Evolutionary conservation across 306 rosid genomes (phyloP), one percentile per base, ranked within the genome.

Genomic region (Quercus agrifolia): DNA sequence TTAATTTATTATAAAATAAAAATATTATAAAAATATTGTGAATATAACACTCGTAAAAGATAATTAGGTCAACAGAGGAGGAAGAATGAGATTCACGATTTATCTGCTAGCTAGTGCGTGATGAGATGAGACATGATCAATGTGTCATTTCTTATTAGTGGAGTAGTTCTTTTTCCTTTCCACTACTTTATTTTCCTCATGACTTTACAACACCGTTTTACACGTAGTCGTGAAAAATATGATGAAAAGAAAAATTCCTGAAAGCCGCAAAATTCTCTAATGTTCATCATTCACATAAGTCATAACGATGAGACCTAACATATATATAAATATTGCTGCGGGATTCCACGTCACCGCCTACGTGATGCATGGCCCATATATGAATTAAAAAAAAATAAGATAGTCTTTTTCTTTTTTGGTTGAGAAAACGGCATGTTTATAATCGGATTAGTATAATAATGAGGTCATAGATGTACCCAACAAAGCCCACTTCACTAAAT

Each of bases 311-410:
- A 57, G 38, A 31, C 8, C 10, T 2, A 18, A 18, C 8, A 17
- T 6, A 4, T 18, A 56, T 19, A 56, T 56, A 56, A 17, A 64
- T 25, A 57, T 73, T 66, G 44, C 3, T 12, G 55, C 56, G 75
- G 85, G 72, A 56, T 78, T 85, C 85, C 85, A 75, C 80, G 87
- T 86, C 87, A 74, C 70, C 74, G 55, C 77, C 19, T 19, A 1
- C 79, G 86, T 76, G 85, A 63, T 35, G 78, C 86, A 63, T 35
- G 78, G 52, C 3, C 27, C 41, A 4, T 14, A 25, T 38, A 8
- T n/a, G 57, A 41, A 38, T 72, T 49, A 12, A 52, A 19, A 57
- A 57, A 38, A 59, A 20, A 1, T 3, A 20, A 0, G 2, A 2
- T 71, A 74, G 58, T 49, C 79, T 35, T 0, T 6, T 35, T 5